These are phyloP conservation scores for Fusarium globosum DNA, from an alignment of 2,329 filamentous ascomycete genomes.

Conservation along the genomic window DNA sequence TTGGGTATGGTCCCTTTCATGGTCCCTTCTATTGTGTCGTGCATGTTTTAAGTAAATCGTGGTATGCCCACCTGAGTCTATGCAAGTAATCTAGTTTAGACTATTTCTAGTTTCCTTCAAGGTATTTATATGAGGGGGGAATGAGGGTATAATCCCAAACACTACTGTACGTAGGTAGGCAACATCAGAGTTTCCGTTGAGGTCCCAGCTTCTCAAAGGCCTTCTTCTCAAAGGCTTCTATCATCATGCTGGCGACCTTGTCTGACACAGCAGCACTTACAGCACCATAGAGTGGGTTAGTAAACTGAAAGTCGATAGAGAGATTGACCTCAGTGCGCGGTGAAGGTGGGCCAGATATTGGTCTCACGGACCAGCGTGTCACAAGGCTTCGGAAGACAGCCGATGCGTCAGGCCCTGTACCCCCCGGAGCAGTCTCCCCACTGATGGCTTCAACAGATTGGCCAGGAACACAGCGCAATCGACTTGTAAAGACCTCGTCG, in stretches of 20 bases:
- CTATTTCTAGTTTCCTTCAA: not conserved
- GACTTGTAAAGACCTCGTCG: slow-evolving; percentile 84
- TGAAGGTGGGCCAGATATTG: slow-evolving; percentile 47
- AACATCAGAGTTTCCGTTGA: slow-evolving; percentile 24
- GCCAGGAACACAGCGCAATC: slow-evolving; percentile 80
- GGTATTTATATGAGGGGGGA: not conserved
- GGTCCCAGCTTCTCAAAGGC: slow-evolving; percentile 63
- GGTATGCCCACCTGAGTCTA: not conserved
- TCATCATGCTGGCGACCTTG: slow-evolving; percentile 88
- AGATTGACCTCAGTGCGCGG: slow-evolving; percentile 77
- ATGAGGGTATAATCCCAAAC: not conserved
- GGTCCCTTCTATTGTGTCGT: not conserved
- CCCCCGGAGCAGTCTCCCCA: slow-evolving; percentile 63
- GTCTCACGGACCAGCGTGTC: slow-evolving; percentile 75
- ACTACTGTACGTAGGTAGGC: not conserved
- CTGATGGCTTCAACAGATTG: slow-evolving; percentile 81
- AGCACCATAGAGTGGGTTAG: slow-evolving; percentile 87
- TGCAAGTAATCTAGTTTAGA: not conserved
- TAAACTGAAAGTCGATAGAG: slow-evolving; percentile 83
- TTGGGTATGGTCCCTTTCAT: not conserved
- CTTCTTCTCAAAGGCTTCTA: slow-evolving; percentile 89
- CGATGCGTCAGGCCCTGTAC: slow-evolving; percentile 54
- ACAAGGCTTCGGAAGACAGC: slow-evolving; percentile 74
- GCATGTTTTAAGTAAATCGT: not conserved
- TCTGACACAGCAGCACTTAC: slow-evolving; percentile 85